Evolutionary conservation across 352 stramenopile species (phyloP).

Genomic region (Pythium sp.): DNA sequence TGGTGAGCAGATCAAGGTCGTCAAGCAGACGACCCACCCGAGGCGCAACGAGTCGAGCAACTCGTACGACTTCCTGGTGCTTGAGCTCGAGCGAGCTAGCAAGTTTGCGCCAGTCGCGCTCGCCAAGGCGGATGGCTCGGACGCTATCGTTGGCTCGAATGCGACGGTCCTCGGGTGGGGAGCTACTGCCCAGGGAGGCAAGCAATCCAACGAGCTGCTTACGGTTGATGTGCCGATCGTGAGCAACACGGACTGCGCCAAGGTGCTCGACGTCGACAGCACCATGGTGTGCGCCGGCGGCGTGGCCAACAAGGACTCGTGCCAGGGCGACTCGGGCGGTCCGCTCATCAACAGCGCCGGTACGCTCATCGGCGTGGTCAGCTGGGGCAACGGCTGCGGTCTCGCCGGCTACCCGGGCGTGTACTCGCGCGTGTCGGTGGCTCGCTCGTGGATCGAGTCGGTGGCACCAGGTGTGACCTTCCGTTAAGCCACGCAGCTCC

Average conservation of each 20-base stretch:
- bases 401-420: slow-evolving; percentile 47
- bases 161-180: slow-evolving; percentile 37
- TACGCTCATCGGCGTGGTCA: slow-evolving; percentile 49
- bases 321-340: slow-evolving; percentile 58
- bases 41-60: slow-evolving; percentile 37
- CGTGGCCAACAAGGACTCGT: slow-evolving; percentile 37
- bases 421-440: slow-evolving; percentile 50
- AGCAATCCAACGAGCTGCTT: slow-evolving; percentile 24
- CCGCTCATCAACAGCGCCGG: slow-evolving; percentile 29
- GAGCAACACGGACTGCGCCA: slow-evolving; percentile 34
- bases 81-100: slow-evolving; percentile 41
- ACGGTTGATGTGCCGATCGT: slow-evolving; percentile 37
- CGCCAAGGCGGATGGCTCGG: slow-evolving; percentile 25
- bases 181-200: slow-evolving; percentile 11
- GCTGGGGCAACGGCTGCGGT: slow-evolving; percentile 60
- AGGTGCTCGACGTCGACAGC: slow-evolving; percentile 26
- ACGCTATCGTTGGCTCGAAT: slow-evolving; percentile 21
- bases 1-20: slow-evolving; percentile 47
- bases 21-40: slow-evolving; percentile 46
- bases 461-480: slow-evolving; percentile 14
- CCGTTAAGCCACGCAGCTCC: background rate
- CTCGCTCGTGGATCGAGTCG: slow-evolving; percentile 43
- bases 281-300: slow-evolving; percentile 62
- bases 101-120: slow-evolving; percentile 36
- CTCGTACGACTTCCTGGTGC: slow-evolving; percentile 56